Percentiles rank a stretch among this genome's conserved stretches.
Evolutionary conservation across 768 basidiomycete genomes (phyloP).

Genomic region (Strobilomyces confusus): DNA sequence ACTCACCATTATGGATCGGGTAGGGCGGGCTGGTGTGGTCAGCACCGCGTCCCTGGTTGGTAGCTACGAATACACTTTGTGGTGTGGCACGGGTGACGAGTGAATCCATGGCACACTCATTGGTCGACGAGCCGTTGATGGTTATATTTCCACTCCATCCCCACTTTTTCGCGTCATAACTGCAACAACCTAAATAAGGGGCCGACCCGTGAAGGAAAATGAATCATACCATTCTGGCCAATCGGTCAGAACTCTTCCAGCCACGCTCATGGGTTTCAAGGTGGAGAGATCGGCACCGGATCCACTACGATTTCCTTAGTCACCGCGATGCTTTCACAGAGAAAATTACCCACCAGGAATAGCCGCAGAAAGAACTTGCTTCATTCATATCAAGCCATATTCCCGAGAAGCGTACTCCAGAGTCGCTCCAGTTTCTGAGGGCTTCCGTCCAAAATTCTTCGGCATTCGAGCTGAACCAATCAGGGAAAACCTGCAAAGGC

Average conservation of each 20-base stretch:
- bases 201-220: not conserved
- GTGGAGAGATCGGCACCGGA: slow-evolving; percentile 52
- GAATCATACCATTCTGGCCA: slow-evolving; percentile 58
- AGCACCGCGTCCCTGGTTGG: slow-evolving; percentile 40
- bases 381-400: slow-evolving; percentile 74
- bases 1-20: slow-evolving; percentile 63
- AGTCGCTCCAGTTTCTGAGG: slow-evolving; percentile 47
- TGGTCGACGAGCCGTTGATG: slow-evolving; percentile 58
- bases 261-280: slow-evolving; percentile 19
- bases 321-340: not conserved
- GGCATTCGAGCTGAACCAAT: slow-evolving; percentile 54
- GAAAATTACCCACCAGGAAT: slow-evolving; percentile 43
- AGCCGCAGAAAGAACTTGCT: slow-evolving; percentile 55
- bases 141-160: slow-evolving; percentile 72
- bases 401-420: slow-evolving; percentile 51
- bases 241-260: slow-evolving; percentile 1
- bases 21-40: slow-evolving; percentile 60
- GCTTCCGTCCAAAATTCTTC: slow-evolving; percentile 57
- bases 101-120: slow-evolving; percentile 25
- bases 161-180: slow-evolving; percentile 57
- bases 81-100: slow-evolving; percentile 18
- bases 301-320: slow-evolving; percentile 28
- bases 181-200: slow-evolving; percentile 34
- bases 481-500: slow-evolving; percentile 45
- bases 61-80: slow-evolving; percentile 39